Conservation (phyloP, 768 basidiomycete species). For the Imleria badia region DNA sequence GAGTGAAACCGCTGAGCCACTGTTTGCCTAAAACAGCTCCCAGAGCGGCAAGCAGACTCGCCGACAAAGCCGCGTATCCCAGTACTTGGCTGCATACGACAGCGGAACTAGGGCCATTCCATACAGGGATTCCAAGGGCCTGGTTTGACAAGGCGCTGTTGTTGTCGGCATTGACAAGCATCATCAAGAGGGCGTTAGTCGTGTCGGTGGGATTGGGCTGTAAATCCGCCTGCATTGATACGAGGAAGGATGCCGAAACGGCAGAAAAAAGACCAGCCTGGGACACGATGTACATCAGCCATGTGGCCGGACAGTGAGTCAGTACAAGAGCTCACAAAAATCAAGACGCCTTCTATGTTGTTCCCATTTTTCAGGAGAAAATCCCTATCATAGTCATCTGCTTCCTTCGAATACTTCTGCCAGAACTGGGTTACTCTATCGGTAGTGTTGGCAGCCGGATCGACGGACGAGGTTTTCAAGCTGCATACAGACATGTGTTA, state of each 20-base stretch:
- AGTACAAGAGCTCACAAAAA: not conserved
- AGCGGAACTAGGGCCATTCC: constrained; percentile 17
- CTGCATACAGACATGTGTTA: not conserved
- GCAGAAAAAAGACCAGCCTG: constrained; percentile 45
- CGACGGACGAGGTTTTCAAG: not conserved
- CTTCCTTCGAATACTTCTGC: not conserved
- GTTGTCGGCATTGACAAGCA: constrained; percentile 9
- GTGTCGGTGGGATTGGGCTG: constrained; percentile 29
- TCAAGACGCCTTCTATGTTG: constrained; percentile 1
- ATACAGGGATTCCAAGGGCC: constrained; percentile 5
- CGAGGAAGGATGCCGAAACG: constrained; percentile 38
- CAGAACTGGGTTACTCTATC: constrained; percentile 1
- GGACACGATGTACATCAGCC: not conserved
- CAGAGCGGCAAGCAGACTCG: constrained; percentile 23
- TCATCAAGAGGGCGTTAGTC: constrained; percentile 30
- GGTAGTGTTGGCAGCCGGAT: not conserved
- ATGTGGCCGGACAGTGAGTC: not conserved
- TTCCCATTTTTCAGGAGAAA: not conserved
- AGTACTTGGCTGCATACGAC: constrained; percentile 17
- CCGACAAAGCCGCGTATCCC: constrained; percentile 21
- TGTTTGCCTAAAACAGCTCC: constrained; percentile 21
- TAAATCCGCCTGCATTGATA: constrained; percentile 36
- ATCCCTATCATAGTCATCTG: not conserved
- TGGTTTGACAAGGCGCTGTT: constrained; percentile 9
- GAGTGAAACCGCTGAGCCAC: constrained; percentile 12